Percentiles rank a stretch among this genome's conserved stretches.
These are phyloP conservation scores for Raphanus raphanistrum DNA, from an alignment of 345 rosid species.

Conservation along the genomic window DNA sequence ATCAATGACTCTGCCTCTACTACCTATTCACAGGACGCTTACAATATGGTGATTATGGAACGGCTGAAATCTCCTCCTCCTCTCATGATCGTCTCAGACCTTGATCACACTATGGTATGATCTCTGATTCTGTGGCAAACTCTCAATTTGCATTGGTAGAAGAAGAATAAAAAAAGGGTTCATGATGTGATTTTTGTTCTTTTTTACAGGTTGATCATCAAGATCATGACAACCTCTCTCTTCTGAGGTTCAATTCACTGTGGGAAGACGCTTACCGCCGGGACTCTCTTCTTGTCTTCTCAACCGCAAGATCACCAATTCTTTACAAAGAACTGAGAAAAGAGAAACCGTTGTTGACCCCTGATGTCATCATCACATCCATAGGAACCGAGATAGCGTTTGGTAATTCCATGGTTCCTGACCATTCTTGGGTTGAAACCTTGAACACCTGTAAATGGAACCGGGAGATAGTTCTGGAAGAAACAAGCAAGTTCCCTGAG, in stretches of 20 bases:
- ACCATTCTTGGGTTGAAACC: slow-evolving; percentile 83
- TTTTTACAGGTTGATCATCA: slow-evolving; percentile 85
- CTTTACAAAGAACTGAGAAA: slow-evolving; percentile 73
- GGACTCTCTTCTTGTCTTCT: slow-evolving; percentile 84
- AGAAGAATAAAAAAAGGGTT: not conserved
- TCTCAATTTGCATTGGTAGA: not conserved
- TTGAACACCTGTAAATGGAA: slow-evolving; percentile 81
- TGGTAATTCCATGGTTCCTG: slow-evolving; percentile 81
- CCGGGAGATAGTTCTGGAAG: slow-evolving; percentile 61
- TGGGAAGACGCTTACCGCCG: slow-evolving; percentile 84
- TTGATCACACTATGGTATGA: slow-evolving; percentile 96
- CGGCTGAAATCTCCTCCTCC: slow-evolving; percentile 62
- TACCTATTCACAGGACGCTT: not conserved
- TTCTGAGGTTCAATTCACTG: slow-evolving; percentile 83
- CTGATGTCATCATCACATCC: slow-evolving; percentile 89
- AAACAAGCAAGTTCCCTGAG: slow-evolving; percentile 77
- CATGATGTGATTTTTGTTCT: slow-evolving; percentile 18
- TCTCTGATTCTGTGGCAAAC: not conserved
- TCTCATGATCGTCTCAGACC: slow-evolving; percentile 94
- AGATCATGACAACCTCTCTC: slow-evolving; percentile 75
- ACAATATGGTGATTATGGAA: slow-evolving; percentile 52
- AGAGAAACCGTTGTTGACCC: slow-evolving; percentile 92
- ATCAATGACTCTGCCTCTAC: not conserved
- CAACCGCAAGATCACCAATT: slow-evolving; percentile 90
- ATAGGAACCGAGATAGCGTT: slow-evolving; percentile 98